These are phyloP conservation scores for Podila clonocystis DNA, from an alignment of 192 early-diverging fungal species.

Conservation along the genomic window DNA sequence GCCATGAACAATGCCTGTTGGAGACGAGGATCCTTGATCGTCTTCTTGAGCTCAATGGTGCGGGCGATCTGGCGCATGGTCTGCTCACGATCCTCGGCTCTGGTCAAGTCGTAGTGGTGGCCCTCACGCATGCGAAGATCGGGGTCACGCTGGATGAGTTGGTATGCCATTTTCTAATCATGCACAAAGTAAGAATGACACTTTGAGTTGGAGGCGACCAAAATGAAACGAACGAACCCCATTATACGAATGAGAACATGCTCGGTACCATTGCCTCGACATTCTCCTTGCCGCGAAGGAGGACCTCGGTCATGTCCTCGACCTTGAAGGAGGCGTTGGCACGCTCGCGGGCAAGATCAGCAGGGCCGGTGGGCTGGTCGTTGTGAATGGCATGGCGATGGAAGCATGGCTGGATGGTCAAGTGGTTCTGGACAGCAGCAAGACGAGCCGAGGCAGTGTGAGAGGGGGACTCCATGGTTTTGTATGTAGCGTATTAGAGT, in stretches of 20 bases:
- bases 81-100: conserved; percentile 63
- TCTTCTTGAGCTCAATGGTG: conserved; percentile 43
- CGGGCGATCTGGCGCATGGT: conserved; percentile 65
- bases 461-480: conserved; percentile 30
- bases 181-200: not conserved
- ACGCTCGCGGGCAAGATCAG: conserved; percentile 63
- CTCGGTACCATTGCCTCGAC: conserved; percentile 53
- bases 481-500: not conserved
- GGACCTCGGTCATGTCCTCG: conserved; percentile 57
- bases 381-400: conserved; percentile 49
- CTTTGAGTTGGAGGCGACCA: not conserved
- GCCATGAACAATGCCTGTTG: conserved; percentile 47
- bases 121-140: conserved; percentile 59
- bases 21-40: conserved; percentile 53
- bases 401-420: conserved; percentile 49
- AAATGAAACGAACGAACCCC: not conserved
- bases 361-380: conserved; percentile 53
- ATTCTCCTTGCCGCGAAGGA: conserved; percentile 57
- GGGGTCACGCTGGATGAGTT: conserved; percentile 61
- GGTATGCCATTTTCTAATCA: conserved; percentile 50
- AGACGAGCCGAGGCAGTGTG: conserved; percentile 48
- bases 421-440: conserved; percentile 48
- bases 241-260: not conserved
- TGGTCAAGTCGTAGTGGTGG: conserved; percentile 59
- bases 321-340: conserved; percentile 64